These are phyloP conservation scores for Reticulascus tulasneorum DNA, from an alignment of 2,329 filamentous ascomycete species.

Conservation along the genomic window DNA sequence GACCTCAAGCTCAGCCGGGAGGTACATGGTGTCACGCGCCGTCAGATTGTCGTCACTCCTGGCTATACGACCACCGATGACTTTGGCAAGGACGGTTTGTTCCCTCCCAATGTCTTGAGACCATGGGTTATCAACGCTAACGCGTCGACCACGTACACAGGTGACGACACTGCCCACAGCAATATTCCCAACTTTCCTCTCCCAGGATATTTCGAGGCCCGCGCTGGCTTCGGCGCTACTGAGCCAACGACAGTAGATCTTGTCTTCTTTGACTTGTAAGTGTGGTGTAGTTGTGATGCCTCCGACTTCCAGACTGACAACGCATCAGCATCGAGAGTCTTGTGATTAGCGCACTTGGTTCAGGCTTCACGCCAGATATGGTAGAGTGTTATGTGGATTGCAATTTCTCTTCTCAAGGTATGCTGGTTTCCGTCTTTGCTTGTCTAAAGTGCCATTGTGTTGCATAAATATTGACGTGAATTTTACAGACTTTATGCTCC, in stretches of 20 bases:
- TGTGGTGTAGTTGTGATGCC: too few species aligned
- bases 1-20: too few species aligned
- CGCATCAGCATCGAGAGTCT: too few species aligned
- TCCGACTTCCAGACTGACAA: too few species aligned
- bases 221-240: constrained; percentile 40
- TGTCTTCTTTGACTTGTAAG: constrained; percentile 9
- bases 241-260: constrained; percentile 5
- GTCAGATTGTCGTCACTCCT: constrained; percentile 42
- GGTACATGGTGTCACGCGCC: constrained; percentile 36
- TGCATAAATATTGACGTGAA: background rate
- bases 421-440: constrained; percentile 4
- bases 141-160: too few species aligned
- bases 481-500: background rate
- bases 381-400: constrained; percentile 3
- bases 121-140: background rate
- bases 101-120: background rate
- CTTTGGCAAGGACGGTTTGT: constrained; percentile 43
- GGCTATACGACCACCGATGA: constrained; percentile 55
- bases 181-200: constrained; percentile 41
- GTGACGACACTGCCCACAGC: constrained; percentile 52
- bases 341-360: constrained; percentile 2
- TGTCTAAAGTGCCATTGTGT: background rate
- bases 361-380: constrained; percentile 3
- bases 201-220: constrained; percentile 47
- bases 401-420: constrained; percentile 4